Conservation (phyloP, 106 monocot species). For the Hemerocallis citrina region DNA sequence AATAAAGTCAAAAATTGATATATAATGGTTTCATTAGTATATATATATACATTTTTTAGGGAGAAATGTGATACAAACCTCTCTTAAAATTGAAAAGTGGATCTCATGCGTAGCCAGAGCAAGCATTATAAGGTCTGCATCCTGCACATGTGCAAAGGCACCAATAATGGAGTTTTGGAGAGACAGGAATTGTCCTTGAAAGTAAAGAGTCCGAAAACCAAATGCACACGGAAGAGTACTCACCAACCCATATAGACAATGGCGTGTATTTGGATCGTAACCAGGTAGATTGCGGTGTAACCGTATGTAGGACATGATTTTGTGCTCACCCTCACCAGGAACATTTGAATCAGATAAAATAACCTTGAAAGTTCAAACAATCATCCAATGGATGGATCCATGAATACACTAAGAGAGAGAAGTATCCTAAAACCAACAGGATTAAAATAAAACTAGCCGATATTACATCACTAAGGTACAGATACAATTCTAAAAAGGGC, state of each 20-base stretch:
- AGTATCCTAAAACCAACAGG: slow-evolving; percentile 54
- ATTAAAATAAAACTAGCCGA: slow-evolving; percentile 59
- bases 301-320: slow-evolving; percentile 97
- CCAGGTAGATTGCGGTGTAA: slow-evolving; percentile 84
- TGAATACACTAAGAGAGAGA: slow-evolving; percentile 64
- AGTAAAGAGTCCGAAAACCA: neutral
- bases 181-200: neutral
- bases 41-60: too few species aligned
- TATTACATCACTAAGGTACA: slow-evolving; percentile 32
- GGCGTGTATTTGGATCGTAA: slow-evolving; percentile 79
- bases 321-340: slow-evolving; percentile 98
- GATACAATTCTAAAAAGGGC: too few species aligned
- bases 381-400: slow-evolving; percentile 57
- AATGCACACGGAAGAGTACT: slow-evolving; percentile 1
- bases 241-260: slow-evolving; percentile 97
- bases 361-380: slow-evolving; percentile 96
- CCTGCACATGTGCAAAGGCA: slow-evolving; percentile 34
- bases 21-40: too few species aligned
- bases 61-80: slow-evolving; percentile 30
- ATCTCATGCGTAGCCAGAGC: slow-evolving; percentile 93
- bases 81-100: slow-evolving; percentile 93
- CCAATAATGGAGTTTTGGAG: neutral
- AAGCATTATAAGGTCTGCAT: slow-evolving; percentile 98
- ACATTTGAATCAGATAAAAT: slow-evolving; percentile 95
- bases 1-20: too few species aligned